These are phyloP conservation scores for Mucor plumbeus DNA, from an alignment of 371 early-diverging fungal species.

Conservation along the genomic window DNA sequence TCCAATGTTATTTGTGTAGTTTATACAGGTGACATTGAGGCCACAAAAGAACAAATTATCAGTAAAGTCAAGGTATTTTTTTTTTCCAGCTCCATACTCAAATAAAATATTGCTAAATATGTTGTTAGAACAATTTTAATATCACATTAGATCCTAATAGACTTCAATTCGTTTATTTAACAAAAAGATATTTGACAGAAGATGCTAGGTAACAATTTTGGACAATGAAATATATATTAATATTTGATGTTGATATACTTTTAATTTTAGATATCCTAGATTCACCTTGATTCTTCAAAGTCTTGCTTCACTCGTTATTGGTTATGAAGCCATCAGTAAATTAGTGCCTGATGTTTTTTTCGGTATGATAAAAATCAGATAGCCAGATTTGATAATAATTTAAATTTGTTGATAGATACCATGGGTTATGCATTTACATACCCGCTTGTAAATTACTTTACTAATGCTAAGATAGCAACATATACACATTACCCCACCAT, in stretches of 20 bases:
- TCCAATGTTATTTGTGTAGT: conserved; percentile 71
- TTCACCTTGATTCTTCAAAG: conserved; percentile 89
- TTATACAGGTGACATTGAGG: conserved; percentile 78
- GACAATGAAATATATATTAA: not conserved
- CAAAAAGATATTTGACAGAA: conserved; percentile 71
- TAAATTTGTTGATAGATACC: conserved; percentile 68
- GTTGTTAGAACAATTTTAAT: conserved; percentile 71
- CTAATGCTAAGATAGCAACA: conserved; percentile 70
- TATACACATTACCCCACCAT: conserved; percentile 97
- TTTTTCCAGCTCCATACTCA: not conserved
- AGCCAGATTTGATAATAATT: not conserved
- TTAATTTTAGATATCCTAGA: conserved; percentile 67
- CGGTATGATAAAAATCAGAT: conserved; percentile 47
- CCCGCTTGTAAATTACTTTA: conserved; percentile 76
- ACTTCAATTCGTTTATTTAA: conserved; percentile 69
- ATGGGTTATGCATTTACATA: conserved; percentile 96
- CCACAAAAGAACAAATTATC: conserved; percentile 58
- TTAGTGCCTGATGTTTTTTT: conserved; percentile 85
- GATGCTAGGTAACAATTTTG: conserved; percentile 53
- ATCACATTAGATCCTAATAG: conserved; percentile 64
- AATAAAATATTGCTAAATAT: not conserved
- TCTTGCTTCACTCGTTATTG: conserved; percentile 79
- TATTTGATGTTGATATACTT: too few species aligned
- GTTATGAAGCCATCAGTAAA: conserved; percentile 73
- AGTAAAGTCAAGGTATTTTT: conserved; percentile 62